Percentiles rank a stretch among this genome's conserved stretches.
Conservation (phyloP, 345 rosid species). For the Salix brachista region DNA sequence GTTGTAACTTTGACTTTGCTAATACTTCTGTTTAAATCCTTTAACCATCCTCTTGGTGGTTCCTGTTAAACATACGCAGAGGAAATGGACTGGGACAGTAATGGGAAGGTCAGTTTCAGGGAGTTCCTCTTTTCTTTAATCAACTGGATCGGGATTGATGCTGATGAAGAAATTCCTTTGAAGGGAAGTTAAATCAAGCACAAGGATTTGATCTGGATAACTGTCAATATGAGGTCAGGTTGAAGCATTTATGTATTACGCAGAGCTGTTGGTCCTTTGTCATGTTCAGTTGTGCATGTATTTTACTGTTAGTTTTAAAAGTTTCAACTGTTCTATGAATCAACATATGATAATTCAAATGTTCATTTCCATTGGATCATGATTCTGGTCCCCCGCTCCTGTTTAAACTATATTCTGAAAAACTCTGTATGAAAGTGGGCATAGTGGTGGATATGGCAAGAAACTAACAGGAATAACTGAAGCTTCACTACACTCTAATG, state of each 20-base stretch:
- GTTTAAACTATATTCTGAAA: background rate
- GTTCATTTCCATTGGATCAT: background rate
- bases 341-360: background rate
- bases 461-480: background rate
- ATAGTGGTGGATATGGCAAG: constrained; percentile 3
- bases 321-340: background rate
- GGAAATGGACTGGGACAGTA: constrained; percentile 88
- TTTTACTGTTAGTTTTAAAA: background rate
- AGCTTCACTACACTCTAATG: constrained; percentile 1
- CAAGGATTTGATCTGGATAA: background rate
- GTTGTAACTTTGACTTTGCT: background rate
- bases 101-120: constrained; percentile 73
- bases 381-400: constrained; percentile 2
- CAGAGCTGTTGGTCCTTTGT: background rate
- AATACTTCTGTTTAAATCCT: background rate
- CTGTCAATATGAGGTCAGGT: constrained; percentile 20
- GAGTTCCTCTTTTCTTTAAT: constrained; percentile 74
- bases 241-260: background rate
- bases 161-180: constrained; percentile 28
- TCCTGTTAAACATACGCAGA: constrained; percentile 44
- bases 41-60: constrained; percentile 10
- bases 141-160: constrained; percentile 71
- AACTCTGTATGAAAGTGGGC: background rate
- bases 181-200: constrained; percentile 10
- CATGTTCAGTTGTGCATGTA: constrained; percentile 3